Evolutionary conservation across 2,329 filamentous ascomycete species (phyloP), one percentile per base, ranked within the genome.

Genomic region (Orbilia blumenaviensis): DNA sequence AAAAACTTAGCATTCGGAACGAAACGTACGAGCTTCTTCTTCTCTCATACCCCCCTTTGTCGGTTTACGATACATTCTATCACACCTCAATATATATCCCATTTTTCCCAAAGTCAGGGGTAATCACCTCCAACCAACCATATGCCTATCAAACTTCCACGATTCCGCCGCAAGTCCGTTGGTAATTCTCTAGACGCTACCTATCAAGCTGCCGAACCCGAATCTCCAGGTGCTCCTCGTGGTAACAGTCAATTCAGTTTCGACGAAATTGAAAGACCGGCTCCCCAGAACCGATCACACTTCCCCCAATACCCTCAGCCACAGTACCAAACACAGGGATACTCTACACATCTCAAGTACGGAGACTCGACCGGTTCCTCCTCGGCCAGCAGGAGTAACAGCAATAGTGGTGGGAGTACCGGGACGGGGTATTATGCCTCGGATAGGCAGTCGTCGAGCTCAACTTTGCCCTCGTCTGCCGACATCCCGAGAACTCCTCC

Each of bases 71-170:
- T 60, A 68, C 56, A 69, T 69, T 61, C 60, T 58, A 61, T 60
- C 29, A 38, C 66, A 41, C 34, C 27, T 54, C 58, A 42, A 66
- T 66, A 66, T 77, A 66, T 72, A 66, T 42, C 52, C 52, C 52
- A 56, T 50, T 36, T 50, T 77, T 63, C 62, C 66, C 54, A 42
- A 34, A 14, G 62, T 69, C 54, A 63, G 67, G 67, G 66, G 54
- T 52, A 66, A 44, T 58, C 46, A 34, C 38, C 54, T 46, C 62
- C 66, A 77, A 72, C 62, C 66, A 58, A 71, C 73, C 73, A 61
- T 77, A 81, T 81, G 80, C 80, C 80, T 79, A 80, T 81, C 79
- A 81, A 80, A 80, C 79, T 81, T 63, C 80, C 78, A 75, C 79
- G 79, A 69, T 81, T 81, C 68, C 79, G 80, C 75, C 79, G 80